Evolutionary conservation across 1,139 yeast species (phyloP).

Genomic region (Spencermartinsiella ligniputridi): DNA sequence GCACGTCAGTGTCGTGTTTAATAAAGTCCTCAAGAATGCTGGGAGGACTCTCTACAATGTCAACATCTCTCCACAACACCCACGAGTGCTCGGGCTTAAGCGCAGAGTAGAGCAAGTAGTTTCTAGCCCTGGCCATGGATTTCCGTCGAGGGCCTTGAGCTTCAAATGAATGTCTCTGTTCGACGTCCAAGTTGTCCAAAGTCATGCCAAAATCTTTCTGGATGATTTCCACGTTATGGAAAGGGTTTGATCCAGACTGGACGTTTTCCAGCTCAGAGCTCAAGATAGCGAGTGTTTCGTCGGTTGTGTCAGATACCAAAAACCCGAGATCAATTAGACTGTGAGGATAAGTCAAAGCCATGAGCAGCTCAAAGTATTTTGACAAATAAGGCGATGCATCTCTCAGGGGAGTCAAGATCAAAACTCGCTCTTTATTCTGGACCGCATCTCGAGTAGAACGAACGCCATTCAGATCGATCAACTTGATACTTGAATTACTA

Average conservation of each 20-base stretch:
- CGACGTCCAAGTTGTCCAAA: constrained; percentile 57
- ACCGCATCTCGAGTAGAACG: constrained; percentile 47
- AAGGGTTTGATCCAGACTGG: constrained; percentile 39
- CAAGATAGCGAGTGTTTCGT: constrained; percentile 63
- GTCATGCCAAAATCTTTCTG: constrained; percentile 82
- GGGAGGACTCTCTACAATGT: constrained; percentile 79
- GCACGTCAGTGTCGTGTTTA: constrained; percentile 69
- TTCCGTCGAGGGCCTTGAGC: constrained; percentile 86
- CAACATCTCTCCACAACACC: constrained; percentile 95
- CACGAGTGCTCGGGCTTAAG: constrained; percentile 82
- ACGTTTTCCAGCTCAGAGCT: constrained; percentile 40
- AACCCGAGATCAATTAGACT: constrained; percentile 77
- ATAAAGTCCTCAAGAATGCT: constrained; percentile 74
- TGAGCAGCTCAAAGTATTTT: constrained; percentile 75
- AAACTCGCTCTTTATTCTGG: constrained; percentile 57
- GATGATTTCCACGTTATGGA: constrained; percentile 69
- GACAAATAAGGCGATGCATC: constrained; percentile 80
- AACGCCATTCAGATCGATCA: constrained; percentile 41
- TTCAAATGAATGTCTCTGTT: constrained; percentile 79
- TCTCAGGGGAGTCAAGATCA: constrained; percentile 72
- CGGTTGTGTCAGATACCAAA: constrained; percentile 72
- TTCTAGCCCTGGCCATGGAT: constrained; percentile 86
- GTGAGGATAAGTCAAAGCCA: constrained; percentile 84
- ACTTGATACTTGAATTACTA: not conserved
- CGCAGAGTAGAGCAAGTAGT: constrained; percentile 77